phyloP scores from a whole-genome alignment of 1,284 basidiomycete genomes.

The Serendipita sp. region DNA sequence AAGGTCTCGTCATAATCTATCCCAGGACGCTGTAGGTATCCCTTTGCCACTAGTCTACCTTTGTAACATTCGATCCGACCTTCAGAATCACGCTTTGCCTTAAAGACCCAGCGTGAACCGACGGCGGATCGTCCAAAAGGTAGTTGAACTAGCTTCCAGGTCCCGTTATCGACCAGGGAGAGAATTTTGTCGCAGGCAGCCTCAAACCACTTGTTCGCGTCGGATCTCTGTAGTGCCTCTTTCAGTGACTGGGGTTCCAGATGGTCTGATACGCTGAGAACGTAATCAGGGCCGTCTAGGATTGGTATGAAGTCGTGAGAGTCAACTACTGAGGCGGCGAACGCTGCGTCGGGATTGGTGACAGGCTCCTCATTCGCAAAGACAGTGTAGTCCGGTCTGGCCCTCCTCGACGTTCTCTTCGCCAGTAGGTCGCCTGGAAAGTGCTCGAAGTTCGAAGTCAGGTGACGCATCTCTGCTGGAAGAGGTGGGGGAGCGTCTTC shows the following conservation, averaged over 20 bases:
- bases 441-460: not conserved
- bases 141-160: constrained; percentile 8
- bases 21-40: constrained; percentile 26
- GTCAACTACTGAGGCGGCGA: not conserved
- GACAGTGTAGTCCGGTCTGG: not conserved
- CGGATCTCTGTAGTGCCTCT: constrained; percentile 9
- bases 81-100: constrained; percentile 17
- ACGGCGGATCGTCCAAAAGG: constrained; percentile 12
- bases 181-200: constrained; percentile 9
- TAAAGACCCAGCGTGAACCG: constrained; percentile 20
- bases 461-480: not conserved
- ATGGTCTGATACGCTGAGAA: not conserved
- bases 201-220: constrained; percentile 10
- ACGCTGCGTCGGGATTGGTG: not conserved
- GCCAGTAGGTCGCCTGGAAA: not conserved
- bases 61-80: constrained; percentile 20
- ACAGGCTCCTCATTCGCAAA: not conserved
- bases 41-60: constrained; percentile 28
- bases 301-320: not conserved
- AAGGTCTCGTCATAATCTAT: constrained; percentile 29
- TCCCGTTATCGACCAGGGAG: constrained; percentile 5
- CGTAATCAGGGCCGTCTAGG: not conserved
- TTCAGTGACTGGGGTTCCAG: not conserved
- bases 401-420: not conserved
- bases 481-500: not conserved